A percentile compares a stretch with the other conserved stretches of the same genome.
Evolutionary conservation across 2,329 filamentous ascomycete genomes (phyloP).

Genomic region (Ascochyta pisi): DNA sequence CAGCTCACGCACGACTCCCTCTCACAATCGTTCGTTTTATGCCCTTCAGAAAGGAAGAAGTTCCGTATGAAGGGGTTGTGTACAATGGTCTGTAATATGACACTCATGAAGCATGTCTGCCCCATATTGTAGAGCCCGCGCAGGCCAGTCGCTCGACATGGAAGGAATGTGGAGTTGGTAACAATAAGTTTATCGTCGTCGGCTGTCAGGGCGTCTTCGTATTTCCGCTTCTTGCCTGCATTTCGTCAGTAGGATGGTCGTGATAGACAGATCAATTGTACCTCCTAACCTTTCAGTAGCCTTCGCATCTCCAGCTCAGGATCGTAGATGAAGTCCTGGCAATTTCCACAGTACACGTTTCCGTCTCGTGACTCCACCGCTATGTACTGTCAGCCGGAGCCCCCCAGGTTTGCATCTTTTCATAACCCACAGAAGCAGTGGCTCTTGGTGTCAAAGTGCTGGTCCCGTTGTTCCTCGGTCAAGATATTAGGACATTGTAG

Average conservation of each 20-base stretch:
- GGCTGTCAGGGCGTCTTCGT: conserved; percentile 67
- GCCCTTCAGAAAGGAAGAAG: conserved; percentile 90
- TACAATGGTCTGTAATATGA: conserved; percentile 89
- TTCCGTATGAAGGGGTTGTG: conserved; percentile 92
- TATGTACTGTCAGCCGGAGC: conserved; percentile 48
- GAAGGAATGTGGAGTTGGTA: conserved; percentile 77
- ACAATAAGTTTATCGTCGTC: conserved; percentile 80
- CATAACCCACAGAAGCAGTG: conserved; percentile 73
- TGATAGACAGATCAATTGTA: neutral
- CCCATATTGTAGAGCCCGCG: conserved; percentile 96
- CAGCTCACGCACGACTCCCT: conserved; percentile 64
- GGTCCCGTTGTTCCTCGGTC: conserved; percentile 68
- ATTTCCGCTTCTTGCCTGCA: conserved; percentile 72
- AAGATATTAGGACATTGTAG: conserved; percentile 72
- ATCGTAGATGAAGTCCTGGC: conserved; percentile 83
- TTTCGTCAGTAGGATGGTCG: conserved; percentile 26
- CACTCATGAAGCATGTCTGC: conserved; percentile 98
- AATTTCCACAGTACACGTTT: conserved; percentile 79
- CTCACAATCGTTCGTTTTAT: conserved; percentile 77
- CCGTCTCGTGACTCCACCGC: conserved; percentile 80
- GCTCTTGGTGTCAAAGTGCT: conserved; percentile 71
- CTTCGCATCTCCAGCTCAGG: conserved; percentile 79
- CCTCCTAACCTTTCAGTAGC: conserved; percentile 67
- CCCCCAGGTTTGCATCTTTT: conserved; percentile 2
- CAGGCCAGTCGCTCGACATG: conserved; percentile 85